Evolutionary conservation across 2,329 filamentous ascomycete genomes (phyloP), one percentile per base, ranked within the genome.

Genomic region (Didymella keratinophila): DNA sequence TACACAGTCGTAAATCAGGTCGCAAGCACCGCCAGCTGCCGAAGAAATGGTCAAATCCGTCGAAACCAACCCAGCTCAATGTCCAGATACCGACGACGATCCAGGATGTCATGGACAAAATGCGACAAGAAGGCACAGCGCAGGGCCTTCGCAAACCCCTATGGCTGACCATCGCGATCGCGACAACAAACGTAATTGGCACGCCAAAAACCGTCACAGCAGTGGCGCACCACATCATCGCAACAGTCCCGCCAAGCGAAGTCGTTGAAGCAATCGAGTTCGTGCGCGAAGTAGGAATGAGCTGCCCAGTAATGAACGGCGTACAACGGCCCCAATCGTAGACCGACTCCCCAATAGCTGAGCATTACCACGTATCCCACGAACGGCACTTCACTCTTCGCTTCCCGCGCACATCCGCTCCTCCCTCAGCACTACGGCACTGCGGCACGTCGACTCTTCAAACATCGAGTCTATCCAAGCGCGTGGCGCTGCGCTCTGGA

Each of bases 271-370:
- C 83, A 25, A 89, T 88, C 60, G 88, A 90, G 75, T 80, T 90
- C 60, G 89, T 92, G 79, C 85, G 89, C 68, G 89, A 91, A 66
- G 83, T 91, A 59, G 89, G 87, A 4, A 81, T 91, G 61, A 91
- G 91, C 74, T 90, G 88, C 77, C 90, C 91, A 74, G 87, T 85
- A 57, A 90, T 91, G 82, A 91, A 91, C 77, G 89, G 89, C 62
- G 79, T 65, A 56, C 36, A 25, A 7, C 8, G 9, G 10, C 10
- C 10, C 14, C 14, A n/a, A 14, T 16, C 9, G 30, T 21, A 4
- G 18, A 18, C 20, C 12, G 4, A 5, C 9, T 11, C 30, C 8
- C n/a, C 16, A n/a, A 18, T 5, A 36, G 28, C 30, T 47, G 28
- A 48, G 20, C n/a, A 37, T 21, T 3, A 4, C 2, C 12, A 6